Percentiles rank a stretch among this genome's conserved stretches.
phyloP scores from a whole-genome alignment of 2,329 filamentous ascomycete genomes.

The Penicillium vulpinum region DNA sequence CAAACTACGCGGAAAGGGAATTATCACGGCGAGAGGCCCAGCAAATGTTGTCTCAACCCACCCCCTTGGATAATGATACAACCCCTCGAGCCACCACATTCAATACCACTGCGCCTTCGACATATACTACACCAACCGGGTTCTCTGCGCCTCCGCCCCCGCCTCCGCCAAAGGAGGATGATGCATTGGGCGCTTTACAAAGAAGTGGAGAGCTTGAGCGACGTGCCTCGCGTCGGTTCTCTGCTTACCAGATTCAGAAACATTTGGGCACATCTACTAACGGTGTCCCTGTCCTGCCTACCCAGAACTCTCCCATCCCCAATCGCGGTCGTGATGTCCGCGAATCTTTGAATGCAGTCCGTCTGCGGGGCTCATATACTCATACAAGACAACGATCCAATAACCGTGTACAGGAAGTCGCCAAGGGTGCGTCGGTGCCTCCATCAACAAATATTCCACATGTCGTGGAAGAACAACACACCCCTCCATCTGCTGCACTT shows the following conservation, averaged over 20 bases:
- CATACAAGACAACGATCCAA: conserved; percentile 55
- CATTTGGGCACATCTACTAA: conserved; percentile 78
- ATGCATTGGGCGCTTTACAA: conserved; percentile 86
- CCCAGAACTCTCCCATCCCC: conserved; percentile 55
- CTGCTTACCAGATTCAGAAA: conserved; percentile 94
- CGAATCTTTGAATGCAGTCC: conserved; percentile 76
- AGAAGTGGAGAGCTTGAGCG: conserved; percentile 89
- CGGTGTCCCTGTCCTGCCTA: conserved; percentile 80
- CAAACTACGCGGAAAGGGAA: conserved; percentile 41
- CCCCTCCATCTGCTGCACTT: conserved; percentile 38
- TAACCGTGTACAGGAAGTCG: conserved; percentile 56
- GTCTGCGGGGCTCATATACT: conserved; percentile 58
- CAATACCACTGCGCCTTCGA: conserved; percentile 28
- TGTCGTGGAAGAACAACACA: conserved; percentile 51
- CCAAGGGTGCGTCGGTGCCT: conserved; percentile 49
- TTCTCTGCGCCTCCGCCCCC: conserved; percentile 68
- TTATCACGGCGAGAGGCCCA: conserved; percentile 42
- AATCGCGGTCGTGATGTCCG: conserved; percentile 74
- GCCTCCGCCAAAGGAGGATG: conserved; percentile 80
- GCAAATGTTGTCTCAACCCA: conserved; percentile 54
- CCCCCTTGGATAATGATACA: conserved; percentile 65
- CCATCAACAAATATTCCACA: conserved; percentile 61
- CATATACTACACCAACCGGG: conserved; percentile 12
- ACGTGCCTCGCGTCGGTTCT: conserved; percentile 88
- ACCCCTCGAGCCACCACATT: conserved; percentile 28